A percentile compares a stretch with the other conserved stretches of the same genome.
These are phyloP conservation scores for Echinosophora koreensis DNA, from an alignment of 306 rosid genomes.

Conservation along the genomic window DNA sequence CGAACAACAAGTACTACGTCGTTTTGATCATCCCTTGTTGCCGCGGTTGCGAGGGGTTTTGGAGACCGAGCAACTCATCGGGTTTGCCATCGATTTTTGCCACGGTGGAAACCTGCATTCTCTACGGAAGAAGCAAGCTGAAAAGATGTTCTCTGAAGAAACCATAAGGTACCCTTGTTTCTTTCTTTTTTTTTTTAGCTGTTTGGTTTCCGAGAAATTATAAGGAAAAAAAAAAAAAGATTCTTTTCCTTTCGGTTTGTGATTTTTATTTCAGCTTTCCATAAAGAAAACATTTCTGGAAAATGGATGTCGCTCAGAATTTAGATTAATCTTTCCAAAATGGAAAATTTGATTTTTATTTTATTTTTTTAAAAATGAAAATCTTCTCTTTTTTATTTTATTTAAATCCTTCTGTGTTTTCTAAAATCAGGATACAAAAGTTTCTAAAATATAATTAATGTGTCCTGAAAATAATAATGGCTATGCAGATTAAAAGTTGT, in stretches of 20 bases:
- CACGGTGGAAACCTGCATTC: slow-evolving; percentile 82
- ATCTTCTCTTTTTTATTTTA: no score
- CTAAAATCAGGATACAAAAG: no score
- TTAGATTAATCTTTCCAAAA: background rate
- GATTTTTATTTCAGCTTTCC: background rate
- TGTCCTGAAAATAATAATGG: no score
- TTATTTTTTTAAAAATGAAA: no score
- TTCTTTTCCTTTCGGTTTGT: background rate
- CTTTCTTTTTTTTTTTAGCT: background rate
- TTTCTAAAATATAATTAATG: no score
- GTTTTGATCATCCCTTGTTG: slow-evolving; percentile 72
- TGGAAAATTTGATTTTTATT: no score
- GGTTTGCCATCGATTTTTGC: slow-evolving; percentile 80
- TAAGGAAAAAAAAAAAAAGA: background rate
- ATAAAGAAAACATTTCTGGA: background rate
- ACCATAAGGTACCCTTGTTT: slow-evolving; percentile 62
- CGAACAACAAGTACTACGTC: slow-evolving; percentile 73
- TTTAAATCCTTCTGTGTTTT: no score
- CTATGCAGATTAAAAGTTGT: no score
- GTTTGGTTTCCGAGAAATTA: background rate
- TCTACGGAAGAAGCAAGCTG: slow-evolving; percentile 67
- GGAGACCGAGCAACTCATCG: slow-evolving; percentile 64
- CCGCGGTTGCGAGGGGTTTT: slow-evolving; percentile 72
- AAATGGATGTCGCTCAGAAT: background rate
- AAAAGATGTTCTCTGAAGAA: slow-evolving; percentile 78